Evolutionary conservation across 2,329 filamentous ascomycete species (phyloP).

Genomic region (Grosmannia clavigera): DNA sequence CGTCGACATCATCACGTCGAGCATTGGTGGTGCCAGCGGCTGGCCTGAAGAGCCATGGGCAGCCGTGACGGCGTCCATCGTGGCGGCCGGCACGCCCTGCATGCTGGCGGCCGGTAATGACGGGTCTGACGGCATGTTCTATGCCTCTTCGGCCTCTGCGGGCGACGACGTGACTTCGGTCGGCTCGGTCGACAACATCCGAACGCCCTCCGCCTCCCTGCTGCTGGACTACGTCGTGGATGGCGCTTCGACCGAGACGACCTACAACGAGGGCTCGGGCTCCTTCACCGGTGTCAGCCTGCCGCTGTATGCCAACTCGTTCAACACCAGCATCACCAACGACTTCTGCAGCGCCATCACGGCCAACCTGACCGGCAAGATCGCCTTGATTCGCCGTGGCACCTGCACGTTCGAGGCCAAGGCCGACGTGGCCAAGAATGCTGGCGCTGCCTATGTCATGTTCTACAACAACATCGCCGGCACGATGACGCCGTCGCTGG

Average conservation of each 20-base stretch:
- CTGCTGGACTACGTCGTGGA: constrained; percentile 15
- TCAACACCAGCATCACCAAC: constrained; percentile 32
- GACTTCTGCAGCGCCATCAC: constrained; percentile 48
- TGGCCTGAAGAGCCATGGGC: constrained; percentile 24
- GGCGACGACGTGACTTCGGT: constrained; percentile 35
- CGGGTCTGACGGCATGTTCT: constrained; percentile 35
- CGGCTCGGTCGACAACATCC: constrained; percentile 35
- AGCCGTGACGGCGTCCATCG: constrained; percentile 26
- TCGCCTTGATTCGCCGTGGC: constrained; percentile 49
- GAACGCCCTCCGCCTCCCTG: constrained; percentile 20
- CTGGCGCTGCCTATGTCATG: constrained; percentile 48
- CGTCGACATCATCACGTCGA: constrained; percentile 27
- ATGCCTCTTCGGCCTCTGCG: constrained; percentile 32
- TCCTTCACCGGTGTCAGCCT: constrained; percentile 33
- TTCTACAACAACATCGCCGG: constrained; percentile 44
- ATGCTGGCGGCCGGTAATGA: constrained; percentile 37
- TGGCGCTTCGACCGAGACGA: constrained; percentile 13
- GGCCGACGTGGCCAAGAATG: constrained; percentile 35
- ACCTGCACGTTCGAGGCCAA: constrained; percentile 44
- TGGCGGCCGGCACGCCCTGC: constrained; percentile 30
- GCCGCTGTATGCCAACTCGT: constrained; percentile 36
- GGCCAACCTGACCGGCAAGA: constrained; percentile 41
- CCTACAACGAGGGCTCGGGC: constrained; percentile 26
- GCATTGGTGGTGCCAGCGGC: constrained; percentile 20
- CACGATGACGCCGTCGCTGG: constrained; percentile 12